Conservation (phyloP, 2,329 filamentous ascomycete genomes). For the Xylariaceae sp. region DNA sequence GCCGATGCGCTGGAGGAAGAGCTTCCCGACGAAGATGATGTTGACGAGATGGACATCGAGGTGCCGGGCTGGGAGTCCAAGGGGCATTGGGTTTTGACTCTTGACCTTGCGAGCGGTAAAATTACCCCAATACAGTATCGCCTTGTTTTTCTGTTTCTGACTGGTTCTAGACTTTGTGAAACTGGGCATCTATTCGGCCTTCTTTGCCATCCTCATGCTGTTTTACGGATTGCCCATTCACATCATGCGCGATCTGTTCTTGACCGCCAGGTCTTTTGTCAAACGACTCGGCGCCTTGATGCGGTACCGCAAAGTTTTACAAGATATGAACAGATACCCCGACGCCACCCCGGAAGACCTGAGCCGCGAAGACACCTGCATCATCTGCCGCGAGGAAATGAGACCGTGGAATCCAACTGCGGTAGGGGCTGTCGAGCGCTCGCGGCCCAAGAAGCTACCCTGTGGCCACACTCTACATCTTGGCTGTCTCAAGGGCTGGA, state of each 20-base stretch:
- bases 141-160: slow-evolving; percentile 8
- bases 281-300: slow-evolving; percentile 84
- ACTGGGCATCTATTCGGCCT: slow-evolving; percentile 77
- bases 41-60: slow-evolving; percentile 91
- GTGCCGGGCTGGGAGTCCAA: slow-evolving; percentile 96
- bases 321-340: slow-evolving; percentile 90
- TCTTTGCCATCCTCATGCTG: slow-evolving; percentile 86
- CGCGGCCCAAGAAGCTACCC: slow-evolving; percentile 88
- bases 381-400: slow-evolving; percentile 97
- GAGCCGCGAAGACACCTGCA: slow-evolving; percentile 81
- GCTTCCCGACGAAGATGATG: slow-evolving; percentile 55
- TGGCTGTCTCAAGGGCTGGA: slow-evolving; percentile 90
- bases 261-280: slow-evolving; percentile 86
- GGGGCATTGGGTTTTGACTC: slow-evolving; percentile 81
- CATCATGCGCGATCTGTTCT: slow-evolving; percentile 90
- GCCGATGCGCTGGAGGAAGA: slow-evolving; percentile 39
- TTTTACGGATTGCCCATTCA: slow-evolving; percentile 97
- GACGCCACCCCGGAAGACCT: slow-evolving; percentile 88
- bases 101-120: slow-evolving; percentile 77
- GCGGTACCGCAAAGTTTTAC: slow-evolving; percentile 82
- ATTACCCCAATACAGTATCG: slow-evolving; percentile 16
- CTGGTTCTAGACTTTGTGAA: slow-evolving; percentile 70
- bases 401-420: slow-evolving; percentile 60
- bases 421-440: slow-evolving; percentile 70
- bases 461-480: slow-evolving; percentile 95